phyloP scores from a whole-genome alignment of 257 asterid species.

The Nicotiana attenuata region DNA sequence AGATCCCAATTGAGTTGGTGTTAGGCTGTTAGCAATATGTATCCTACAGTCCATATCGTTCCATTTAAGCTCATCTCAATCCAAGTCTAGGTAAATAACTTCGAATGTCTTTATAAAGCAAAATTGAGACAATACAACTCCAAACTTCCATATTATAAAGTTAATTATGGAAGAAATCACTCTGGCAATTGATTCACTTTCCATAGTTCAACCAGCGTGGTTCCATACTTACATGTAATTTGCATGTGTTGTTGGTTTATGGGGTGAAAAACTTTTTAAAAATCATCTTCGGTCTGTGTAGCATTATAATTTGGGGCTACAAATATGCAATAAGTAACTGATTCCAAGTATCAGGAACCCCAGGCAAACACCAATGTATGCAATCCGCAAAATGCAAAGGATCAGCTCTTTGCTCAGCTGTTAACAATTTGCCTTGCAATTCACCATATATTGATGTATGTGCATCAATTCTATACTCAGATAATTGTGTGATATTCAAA shows the following conservation, averaged over 20 bases:
- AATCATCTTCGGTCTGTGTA: not conserved
- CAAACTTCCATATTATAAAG: no score
- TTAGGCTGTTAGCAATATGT: no score
- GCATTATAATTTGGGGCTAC: conserved; percentile 14
- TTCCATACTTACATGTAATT: not conserved
- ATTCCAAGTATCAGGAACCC: conserved; percentile 91
- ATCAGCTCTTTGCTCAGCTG: conserved; percentile 56
- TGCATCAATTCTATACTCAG: conserved; percentile 69
- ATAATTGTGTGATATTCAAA: conserved; percentile 68
- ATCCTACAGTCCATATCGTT: no score
- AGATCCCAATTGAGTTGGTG: no score
- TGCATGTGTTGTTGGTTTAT: not conserved
- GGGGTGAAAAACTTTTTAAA: not conserved
- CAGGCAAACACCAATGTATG: conserved; percentile 88
- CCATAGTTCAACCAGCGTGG: not conserved
- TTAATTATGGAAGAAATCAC: not conserved
- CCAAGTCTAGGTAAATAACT: no score
- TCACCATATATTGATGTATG: conserved; percentile 76
- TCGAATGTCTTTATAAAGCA: no score
- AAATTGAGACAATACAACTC: no score
- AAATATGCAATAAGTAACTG: conserved; percentile 59
- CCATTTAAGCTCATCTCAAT: no score
- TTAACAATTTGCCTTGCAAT: conserved; percentile 57
- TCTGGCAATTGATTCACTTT: not conserved
- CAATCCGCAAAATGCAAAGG: conserved; percentile 76